phyloP scores from a whole-genome alignment of 164 flowering plant genomes.

The Hamamelis virginiana region DNA sequence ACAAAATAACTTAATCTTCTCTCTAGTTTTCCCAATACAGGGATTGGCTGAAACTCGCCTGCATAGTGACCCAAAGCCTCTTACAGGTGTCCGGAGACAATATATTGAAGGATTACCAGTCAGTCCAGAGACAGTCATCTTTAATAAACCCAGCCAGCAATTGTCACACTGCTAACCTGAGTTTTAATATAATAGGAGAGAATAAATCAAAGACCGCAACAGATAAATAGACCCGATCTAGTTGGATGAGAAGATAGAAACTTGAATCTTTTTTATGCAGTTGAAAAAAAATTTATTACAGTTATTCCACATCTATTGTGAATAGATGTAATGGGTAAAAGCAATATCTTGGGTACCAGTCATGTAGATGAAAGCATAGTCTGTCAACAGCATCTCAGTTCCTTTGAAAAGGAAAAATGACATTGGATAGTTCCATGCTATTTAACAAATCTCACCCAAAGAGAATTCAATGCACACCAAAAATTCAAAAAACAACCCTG shows the following conservation, averaged over 20 bases:
- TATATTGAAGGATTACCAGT: conserved; percentile 43
- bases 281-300: not conserved
- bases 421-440: not conserved
- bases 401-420: not conserved
- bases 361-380: not conserved
- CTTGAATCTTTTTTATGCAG: not conserved
- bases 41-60: conserved; percentile 23
- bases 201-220: not conserved
- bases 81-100: conserved; percentile 26
- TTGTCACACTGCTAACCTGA: not conserved
- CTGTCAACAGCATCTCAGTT: not conserved
- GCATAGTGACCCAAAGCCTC: conserved; percentile 16
- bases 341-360: not conserved
- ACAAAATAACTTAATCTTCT: conserved; percentile 17
- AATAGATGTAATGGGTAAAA: not conserved
- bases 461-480: not conserved
- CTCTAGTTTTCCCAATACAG: conserved; percentile 14
- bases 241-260: not conserved
- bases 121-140: conserved; percentile 58
- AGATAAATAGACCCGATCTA: not conserved
- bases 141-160: not conserved
- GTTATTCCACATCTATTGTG: not conserved
- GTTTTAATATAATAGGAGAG: too few relatives aligned
- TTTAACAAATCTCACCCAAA: not conserved
- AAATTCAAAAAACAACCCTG: too few relatives aligned